Base-by-base conservation (phyloP, 2,329 filamentous ascomycete species). In the Sporothrix luriei region DNA sequence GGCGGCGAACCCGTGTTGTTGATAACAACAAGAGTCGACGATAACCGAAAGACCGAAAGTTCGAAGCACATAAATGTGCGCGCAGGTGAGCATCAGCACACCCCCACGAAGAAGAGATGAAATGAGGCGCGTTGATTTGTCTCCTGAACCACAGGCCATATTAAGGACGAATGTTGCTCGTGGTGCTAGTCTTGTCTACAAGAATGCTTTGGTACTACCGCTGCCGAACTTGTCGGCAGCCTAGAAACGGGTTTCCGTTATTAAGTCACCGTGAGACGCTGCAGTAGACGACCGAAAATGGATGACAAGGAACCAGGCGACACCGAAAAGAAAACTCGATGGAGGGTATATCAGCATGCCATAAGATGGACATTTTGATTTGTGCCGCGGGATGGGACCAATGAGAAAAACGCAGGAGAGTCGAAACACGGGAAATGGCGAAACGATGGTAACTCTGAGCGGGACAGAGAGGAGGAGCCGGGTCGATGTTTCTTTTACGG, bases 351-450 rank as follows among this genome's bases (percentile, higher is more conserved):
- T 38, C 21, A 62, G 57, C 38, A 11, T 14, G n/a, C 26, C 57
- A 46, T 61, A 61, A 61, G 57, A 43, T 13, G 14, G 5, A 11
- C 40, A 16, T 46, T 62, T 62, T 16, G 21, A 46, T 43, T 46
- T 26, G 57, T 62, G 57, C 57, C 38, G 55, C 33, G 33, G n/a
- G 29, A 13, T 26, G 21, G 29, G 43, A 29, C 69, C 69, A 70
- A 68, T 68, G 40, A 55, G 54, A n/a, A 70, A 51, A 51, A 64
- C 13, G 21, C 46, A 26, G 61, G 10, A 7, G 46, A 59, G 46
- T 68, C 69, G 54, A 66, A 66, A 70, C 52, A 54, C 62, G 54
- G 48, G 54, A 62, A 38, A 49, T 13, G n/a, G 48, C 40, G 40
- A 68, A 33, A 59, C 33, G 33, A 67, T 24, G 49, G 51, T 43